Conservation (phyloP, 305 asterid genomes). For the Nicotiana rustica region DNA sequence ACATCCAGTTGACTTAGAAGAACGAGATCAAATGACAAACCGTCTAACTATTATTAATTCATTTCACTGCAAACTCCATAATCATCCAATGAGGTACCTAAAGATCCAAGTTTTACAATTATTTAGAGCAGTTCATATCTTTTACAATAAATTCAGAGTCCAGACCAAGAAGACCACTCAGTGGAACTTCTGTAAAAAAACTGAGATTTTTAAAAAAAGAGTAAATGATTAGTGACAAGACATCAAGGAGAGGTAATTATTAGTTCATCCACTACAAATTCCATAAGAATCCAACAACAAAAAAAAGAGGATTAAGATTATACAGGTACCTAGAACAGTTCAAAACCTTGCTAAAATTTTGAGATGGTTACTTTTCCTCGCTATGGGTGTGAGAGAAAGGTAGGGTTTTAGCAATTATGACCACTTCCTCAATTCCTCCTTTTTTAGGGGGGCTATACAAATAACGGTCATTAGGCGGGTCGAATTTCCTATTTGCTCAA, state of each 20-base stretch:
- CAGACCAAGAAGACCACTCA: too few relatives aligned
- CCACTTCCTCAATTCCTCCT: not conserved
- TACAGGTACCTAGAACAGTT: not conserved
- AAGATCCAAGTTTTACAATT: not conserved
- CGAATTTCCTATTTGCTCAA: too few relatives aligned
- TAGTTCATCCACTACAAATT: conserved; percentile 2
- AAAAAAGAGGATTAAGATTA: not conserved
- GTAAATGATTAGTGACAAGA: not conserved
- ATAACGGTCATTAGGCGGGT: not conserved
- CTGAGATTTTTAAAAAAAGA: too few relatives aligned
- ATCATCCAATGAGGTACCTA: not conserved
- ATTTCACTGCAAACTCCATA: not conserved
- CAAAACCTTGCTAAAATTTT: too few relatives aligned
- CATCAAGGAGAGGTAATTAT: not conserved
- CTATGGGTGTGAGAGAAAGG: too few relatives aligned
- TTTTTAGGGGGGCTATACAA: not conserved
- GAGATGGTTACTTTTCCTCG: too few relatives aligned
- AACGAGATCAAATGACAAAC: not conserved
- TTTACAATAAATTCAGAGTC: too few relatives aligned
- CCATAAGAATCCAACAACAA: not conserved
- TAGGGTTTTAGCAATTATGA: not conserved
- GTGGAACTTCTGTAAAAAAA: not conserved
- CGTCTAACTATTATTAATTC: not conserved
- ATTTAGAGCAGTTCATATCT: not conserved
- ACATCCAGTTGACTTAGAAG: not conserved